Percentiles rank a stretch among this genome's conserved stretches.
phyloP scores from a whole-genome alignment of 1,284 basidiomycete species.

The Exobasidium cylindrosporum region DNA sequence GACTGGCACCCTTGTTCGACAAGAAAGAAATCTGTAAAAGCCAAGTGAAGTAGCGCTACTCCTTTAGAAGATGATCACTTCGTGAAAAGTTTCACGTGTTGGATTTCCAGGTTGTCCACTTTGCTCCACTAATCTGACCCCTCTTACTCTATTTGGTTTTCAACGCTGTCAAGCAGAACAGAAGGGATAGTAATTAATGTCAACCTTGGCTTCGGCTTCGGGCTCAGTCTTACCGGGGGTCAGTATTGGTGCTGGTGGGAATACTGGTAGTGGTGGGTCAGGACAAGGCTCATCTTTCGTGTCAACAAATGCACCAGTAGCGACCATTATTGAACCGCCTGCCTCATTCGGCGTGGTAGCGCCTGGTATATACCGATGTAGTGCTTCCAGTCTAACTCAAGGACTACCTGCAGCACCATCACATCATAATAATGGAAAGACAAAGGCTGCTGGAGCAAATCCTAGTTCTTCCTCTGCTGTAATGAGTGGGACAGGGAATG shows the following conservation, averaged over 20 bases:
- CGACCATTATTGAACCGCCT: constrained; percentile 36
- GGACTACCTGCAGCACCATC: constrained; percentile 6
- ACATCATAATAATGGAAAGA: not conserved
- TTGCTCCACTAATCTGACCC: too few relatives aligned
- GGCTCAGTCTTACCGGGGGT: not conserved
- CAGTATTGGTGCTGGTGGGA: not conserved
- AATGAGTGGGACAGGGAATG: not conserved
- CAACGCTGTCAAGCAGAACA: too few relatives aligned
- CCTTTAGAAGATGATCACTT: too few relatives aligned
- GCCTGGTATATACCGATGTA: constrained; percentile 43
- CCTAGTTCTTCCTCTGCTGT: not conserved
- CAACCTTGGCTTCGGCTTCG: not conserved
- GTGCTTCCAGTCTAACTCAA: constrained; percentile 13
- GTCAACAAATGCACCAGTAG: constrained; percentile 6
- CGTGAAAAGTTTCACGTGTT: too few relatives aligned
- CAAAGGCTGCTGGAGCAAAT: not conserved
- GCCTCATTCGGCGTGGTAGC: constrained; percentile 39
- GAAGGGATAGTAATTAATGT: not conserved
- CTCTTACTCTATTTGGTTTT: too few relatives aligned
- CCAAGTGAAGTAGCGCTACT: too few relatives aligned
- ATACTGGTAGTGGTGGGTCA: not conserved
- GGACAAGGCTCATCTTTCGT: not conserved
- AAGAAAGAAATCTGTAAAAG: too few relatives aligned
- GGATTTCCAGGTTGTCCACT: too few relatives aligned
- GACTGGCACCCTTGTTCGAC: too few relatives aligned